These are phyloP conservation scores for Barnettozyma californica DNA, from an alignment of 805 yeast genomes.

Conservation along the genomic window DNA sequence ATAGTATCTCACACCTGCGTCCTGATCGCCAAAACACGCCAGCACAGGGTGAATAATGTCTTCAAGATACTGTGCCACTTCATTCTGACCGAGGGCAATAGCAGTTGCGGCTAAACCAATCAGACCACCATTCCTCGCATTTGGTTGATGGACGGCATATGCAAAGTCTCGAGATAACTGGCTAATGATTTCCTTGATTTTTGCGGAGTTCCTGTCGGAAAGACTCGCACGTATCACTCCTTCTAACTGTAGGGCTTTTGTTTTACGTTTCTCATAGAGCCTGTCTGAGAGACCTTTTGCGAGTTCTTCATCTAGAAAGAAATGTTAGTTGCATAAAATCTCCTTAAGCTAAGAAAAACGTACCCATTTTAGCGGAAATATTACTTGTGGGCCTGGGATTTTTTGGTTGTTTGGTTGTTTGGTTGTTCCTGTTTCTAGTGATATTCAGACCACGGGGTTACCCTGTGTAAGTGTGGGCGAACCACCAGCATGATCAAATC, in stretches of 20 bases:
- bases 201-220: constrained; percentile 52
- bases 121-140: constrained; percentile 91
- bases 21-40: constrained; percentile 95
- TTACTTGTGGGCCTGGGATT: neutral
- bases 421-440: too few species aligned
- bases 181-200: constrained; percentile 56
- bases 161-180: constrained; percentile 76
- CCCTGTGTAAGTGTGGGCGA: neutral
- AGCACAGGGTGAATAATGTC: constrained; percentile 88
- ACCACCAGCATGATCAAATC: neutral
- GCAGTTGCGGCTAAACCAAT: constrained; percentile 96
- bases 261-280: constrained; percentile 70
- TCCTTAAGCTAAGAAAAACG: neutral
- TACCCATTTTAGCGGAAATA: neutral
- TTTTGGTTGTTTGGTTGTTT: neutral
- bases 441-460: too few species aligned
- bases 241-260: constrained; percentile 76
- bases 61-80: constrained; percentile 77
- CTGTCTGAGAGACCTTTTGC: constrained; percentile 67
- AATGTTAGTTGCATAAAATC: neutral
- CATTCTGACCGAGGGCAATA: constrained; percentile 81
- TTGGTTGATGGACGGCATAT: constrained; percentile 76
- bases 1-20: constrained; percentile 92
- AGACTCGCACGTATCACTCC: constrained; percentile 66
- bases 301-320: constrained; percentile 48